Conservation (phyloP, 306 rosid species). For the Psophocarpus tetragonolobus region DNA sequence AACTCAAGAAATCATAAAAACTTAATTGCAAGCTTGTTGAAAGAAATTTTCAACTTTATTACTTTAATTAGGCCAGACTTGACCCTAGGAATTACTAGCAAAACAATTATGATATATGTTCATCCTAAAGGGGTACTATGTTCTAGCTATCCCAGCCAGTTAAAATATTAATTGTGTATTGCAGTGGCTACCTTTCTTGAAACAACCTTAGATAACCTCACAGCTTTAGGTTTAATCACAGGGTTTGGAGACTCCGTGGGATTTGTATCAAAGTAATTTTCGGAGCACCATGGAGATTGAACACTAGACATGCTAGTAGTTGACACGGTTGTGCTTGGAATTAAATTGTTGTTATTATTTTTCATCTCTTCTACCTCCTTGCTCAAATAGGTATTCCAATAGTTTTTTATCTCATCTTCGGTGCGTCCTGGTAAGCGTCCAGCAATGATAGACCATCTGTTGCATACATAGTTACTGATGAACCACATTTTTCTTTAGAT, state of each 20-base stretch:
- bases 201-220: not conserved
- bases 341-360: not conserved
- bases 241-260: not conserved
- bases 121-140: too few relatives aligned
- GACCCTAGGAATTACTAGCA: too few relatives aligned
- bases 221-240: not conserved
- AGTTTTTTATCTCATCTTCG: not conserved
- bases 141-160: too few relatives aligned
- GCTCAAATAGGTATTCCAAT: not conserved
- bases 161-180: not conserved
- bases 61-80: too few relatives aligned
- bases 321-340: not conserved
- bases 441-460: conserved; percentile 1
- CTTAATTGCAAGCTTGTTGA: too few relatives aligned
- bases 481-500: too few relatives aligned
- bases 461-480: not conserved
- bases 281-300: not conserved
- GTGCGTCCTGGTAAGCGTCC: conserved; percentile 1
- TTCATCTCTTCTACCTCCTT: not conserved
- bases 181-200: not conserved
- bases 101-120: too few relatives aligned
- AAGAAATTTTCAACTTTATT: too few relatives aligned
- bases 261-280: not conserved
- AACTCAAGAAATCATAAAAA: too few relatives aligned
- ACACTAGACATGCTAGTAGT: not conserved